Conservation (phyloP, 306 rosid genomes). For the Trifolium fragiferum region DNA sequence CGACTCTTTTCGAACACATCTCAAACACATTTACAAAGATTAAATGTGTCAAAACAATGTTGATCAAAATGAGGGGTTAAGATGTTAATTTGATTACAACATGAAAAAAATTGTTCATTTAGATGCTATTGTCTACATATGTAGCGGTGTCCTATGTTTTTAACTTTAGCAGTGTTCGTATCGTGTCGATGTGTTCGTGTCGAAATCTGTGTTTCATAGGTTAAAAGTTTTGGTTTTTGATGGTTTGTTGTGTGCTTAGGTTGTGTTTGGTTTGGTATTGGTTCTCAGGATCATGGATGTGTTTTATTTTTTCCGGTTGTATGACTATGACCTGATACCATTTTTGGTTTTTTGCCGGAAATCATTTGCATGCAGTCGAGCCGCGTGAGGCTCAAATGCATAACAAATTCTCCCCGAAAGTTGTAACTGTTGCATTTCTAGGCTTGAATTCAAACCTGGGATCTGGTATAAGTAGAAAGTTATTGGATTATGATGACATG, state of each 20-base stretch:
- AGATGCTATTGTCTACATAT: no score
- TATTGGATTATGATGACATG: no score
- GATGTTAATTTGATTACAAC: no score
- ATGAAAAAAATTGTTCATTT: no score
- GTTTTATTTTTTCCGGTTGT: neutral
- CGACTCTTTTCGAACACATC: no score
- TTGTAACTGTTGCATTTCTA: neutral
- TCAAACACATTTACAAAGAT: no score
- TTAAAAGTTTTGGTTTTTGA: neutral
- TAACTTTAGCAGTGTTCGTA: no score
- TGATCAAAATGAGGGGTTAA: no score
- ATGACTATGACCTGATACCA: neutral
- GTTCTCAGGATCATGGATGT: neutral
- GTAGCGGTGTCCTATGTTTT: no score
- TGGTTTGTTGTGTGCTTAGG: slow-evolving; percentile 6
- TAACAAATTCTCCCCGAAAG: neutral
- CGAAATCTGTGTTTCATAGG: no score
- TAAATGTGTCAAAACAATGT: no score
- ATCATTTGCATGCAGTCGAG: neutral
- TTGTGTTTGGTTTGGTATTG: slow-evolving; percentile 39
- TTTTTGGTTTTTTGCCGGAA: neutral
- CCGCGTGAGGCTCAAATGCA: neutral
- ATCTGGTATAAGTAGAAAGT: neutral
- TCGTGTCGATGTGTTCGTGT: no score
- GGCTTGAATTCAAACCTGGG: neutral